A percentile compares a stretch with the other conserved stretches of the same genome.
These are phyloP conservation scores for Cyclotella atomus DNA, from an alignment of 108 stramenopile genomes.

Conservation along the genomic window DNA sequence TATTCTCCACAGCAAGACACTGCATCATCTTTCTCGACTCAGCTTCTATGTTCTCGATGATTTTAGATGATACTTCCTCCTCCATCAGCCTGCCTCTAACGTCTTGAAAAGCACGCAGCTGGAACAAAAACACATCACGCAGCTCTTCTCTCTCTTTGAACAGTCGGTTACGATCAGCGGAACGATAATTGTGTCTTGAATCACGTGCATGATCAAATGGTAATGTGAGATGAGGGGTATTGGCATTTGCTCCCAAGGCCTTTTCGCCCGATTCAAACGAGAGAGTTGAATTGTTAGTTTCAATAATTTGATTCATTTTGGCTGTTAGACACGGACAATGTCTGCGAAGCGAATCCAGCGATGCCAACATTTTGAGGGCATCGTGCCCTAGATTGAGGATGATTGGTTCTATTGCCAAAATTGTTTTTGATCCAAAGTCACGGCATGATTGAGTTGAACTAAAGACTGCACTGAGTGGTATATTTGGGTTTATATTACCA, in stretches of 20 bases:
- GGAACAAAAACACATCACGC: conserved; percentile 76
- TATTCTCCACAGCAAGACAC: conserved; percentile 51
- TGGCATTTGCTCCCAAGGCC: conserved; percentile 6
- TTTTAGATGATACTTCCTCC: conserved; percentile 42
- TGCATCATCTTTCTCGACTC: conserved; percentile 58
- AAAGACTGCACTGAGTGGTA: conserved; percentile 32
- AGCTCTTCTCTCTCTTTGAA: conserved; percentile 82
- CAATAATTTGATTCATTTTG: conserved; percentile 25
- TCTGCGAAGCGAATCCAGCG: conserved; percentile 20
- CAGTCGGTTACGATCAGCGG: conserved; percentile 49
- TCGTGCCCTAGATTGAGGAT: conserved; percentile 42
- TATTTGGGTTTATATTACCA: too few species aligned
- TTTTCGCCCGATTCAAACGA: conserved; percentile 21
- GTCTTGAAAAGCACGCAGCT: conserved; percentile 74
- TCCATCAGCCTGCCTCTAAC: conserved; percentile 65
- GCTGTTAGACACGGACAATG: conserved; percentile 23
- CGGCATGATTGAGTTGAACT: conserved; percentile 38
- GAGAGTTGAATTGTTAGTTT: conserved; percentile 22
- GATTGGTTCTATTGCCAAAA: conserved; percentile 36
- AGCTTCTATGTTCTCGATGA: conserved; percentile 41
- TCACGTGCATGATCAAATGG: conserved; percentile 79
- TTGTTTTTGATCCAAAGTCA: conserved; percentile 44
- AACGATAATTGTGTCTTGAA: conserved; percentile 76
- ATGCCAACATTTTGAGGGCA: conserved; percentile 26
- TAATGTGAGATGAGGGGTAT: conserved; percentile 67